These are phyloP conservation scores for Sarocladium oryzae DNA, from an alignment of 2,329 filamentous ascomycete genomes.

Conservation along the genomic window DNA sequence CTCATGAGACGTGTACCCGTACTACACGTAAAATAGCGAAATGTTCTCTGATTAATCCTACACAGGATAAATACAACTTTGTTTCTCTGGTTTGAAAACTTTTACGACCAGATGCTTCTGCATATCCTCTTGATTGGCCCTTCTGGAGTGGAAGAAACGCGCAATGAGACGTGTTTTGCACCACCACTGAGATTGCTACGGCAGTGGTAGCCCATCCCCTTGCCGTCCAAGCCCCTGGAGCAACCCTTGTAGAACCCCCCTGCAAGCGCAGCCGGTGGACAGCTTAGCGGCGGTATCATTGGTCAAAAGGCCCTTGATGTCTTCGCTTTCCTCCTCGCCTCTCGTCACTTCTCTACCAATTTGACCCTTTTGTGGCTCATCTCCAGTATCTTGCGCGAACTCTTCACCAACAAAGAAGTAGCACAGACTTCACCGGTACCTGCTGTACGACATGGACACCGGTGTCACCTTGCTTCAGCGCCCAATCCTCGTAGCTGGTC, in stretches of 20 bases:
- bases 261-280: conserved; percentile 4
- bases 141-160: no score
- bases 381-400: not conserved
- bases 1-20: no score
- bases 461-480: not conserved
- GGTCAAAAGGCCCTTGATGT: not conserved
- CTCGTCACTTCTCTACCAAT: not conserved
- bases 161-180: no score
- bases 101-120: no score
- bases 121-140: no score
- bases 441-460: not conserved
- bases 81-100: no score
- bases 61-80: no score
- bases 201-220: no score
- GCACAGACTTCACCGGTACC: not conserved
- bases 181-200: no score
- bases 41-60: no score
- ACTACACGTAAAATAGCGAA: no score
- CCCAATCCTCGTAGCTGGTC: not conserved
- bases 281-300: not conserved
- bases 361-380: not conserved
- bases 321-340: not conserved
- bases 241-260: not conserved
- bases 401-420: not conserved
- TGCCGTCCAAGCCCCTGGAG: not conserved